These are phyloP conservation scores for Ophiobolus disseminans DNA, from an alignment of 2,329 filamentous ascomycete species.

Conservation along the genomic window DNA sequence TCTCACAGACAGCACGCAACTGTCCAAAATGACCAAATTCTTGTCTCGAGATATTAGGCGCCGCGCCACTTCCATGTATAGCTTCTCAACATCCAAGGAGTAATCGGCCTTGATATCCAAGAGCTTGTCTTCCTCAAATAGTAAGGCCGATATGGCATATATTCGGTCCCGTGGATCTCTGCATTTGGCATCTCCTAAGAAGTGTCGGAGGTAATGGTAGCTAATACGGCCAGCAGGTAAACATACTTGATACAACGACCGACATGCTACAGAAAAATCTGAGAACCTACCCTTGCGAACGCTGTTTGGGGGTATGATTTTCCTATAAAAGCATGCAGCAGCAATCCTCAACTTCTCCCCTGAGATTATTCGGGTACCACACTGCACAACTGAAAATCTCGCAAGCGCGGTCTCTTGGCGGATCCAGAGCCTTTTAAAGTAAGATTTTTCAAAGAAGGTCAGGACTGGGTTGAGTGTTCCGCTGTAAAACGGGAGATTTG, in stretches of 20 bases:
- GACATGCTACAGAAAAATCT: no score
- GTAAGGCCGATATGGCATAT: not conserved
- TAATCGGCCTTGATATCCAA: conserved; percentile 4
- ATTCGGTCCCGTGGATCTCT: conserved; percentile 7
- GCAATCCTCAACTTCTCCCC: conserved; percentile 1
- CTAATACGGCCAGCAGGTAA: no score
- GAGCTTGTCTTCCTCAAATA: not conserved
- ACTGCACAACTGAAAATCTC: not conserved
- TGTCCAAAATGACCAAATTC: conserved; percentile 1
- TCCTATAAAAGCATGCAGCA: not conserved
- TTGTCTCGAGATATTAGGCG: not conserved
- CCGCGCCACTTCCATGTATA: conserved; percentile 1
- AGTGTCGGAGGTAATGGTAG: not conserved
- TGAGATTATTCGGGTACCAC: not conserved
- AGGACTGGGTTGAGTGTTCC: conserved; percentile 1
- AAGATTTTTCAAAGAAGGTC: not conserved
- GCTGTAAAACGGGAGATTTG: not conserved
- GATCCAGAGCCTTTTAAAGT: conserved; percentile 11
- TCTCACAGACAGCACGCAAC: conserved; percentile 2
- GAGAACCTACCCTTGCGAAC: no score
- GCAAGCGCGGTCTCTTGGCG: conserved; percentile 8
- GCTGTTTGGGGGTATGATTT: not conserved
- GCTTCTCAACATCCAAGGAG: not conserved
- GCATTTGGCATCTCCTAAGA: conserved; percentile 3
- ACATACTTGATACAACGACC: not conserved